These are phyloP conservation scores for Tetrapisispora pingtungensis DNA, from an alignment of 805 yeast species.

Conservation along the genomic window DNA sequence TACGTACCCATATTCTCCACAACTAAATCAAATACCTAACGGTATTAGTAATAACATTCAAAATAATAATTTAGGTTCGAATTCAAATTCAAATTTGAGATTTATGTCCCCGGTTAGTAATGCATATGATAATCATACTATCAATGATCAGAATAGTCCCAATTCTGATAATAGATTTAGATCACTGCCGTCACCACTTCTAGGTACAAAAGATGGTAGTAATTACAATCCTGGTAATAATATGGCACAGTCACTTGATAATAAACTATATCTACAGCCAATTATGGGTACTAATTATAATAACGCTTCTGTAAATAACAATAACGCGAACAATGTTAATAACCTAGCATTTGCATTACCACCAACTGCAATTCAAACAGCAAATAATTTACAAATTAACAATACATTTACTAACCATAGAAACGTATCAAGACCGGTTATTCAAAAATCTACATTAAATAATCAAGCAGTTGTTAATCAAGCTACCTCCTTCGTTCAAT, in stretches of 20 bases:
- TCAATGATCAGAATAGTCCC: neutral
- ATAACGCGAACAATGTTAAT: neutral
- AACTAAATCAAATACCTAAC: neutral
- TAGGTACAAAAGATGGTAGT: neutral
- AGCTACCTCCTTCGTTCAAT: neutral
- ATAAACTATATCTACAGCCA: neutral
- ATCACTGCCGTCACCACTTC: slow-evolving; percentile 1
- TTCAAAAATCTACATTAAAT: neutral
- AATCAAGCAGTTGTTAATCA: neutral
- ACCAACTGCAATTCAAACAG: neutral
- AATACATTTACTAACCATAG: neutral
- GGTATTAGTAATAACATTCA: neutral
- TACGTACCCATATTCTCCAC: neutral
- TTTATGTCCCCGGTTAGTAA: neutral
- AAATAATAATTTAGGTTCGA: neutral
- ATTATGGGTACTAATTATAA: neutral
- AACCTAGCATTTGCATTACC: neutral
- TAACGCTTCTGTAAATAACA: neutral
- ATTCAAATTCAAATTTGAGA: slow-evolving; percentile 2
- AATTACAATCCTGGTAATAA: neutral
- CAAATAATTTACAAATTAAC: neutral
- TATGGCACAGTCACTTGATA: neutral
- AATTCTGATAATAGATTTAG: neutral
- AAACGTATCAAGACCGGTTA: neutral
- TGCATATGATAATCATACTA: neutral